Conservation (phyloP, 768 basidiomycete species). For the Wakefieldia striispora region DNA sequence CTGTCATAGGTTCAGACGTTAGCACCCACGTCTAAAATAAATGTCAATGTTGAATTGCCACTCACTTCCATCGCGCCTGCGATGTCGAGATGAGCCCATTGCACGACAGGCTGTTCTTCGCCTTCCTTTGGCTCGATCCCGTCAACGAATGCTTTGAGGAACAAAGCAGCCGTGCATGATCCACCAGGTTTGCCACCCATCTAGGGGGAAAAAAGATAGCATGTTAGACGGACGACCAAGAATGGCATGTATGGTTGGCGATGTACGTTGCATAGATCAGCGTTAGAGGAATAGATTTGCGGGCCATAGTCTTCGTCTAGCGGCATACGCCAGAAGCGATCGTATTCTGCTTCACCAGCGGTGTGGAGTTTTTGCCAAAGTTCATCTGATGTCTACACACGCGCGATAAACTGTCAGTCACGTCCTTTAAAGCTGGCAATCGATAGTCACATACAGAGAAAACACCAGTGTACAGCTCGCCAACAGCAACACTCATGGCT, state of each 20-base stretch:
- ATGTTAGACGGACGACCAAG: slow-evolving; percentile 1
- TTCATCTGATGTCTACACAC: slow-evolving; percentile 59
- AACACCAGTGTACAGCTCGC: slow-evolving; percentile 74
- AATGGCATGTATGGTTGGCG: not conserved
- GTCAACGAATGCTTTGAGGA: slow-evolving; percentile 80
- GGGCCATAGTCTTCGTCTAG: slow-evolving; percentile 77
- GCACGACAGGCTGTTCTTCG: slow-evolving; percentile 48
- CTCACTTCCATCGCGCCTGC: slow-evolving; percentile 73
- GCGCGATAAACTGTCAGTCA: not conserved
- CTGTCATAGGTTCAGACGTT: slow-evolving; percentile 23
- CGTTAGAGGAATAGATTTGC: slow-evolving; percentile 75
- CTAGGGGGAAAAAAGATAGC: slow-evolving; percentile 36
- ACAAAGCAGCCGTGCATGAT: slow-evolving; percentile 78
- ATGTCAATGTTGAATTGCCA: slow-evolving; percentile 12
- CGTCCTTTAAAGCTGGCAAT: not conserved
- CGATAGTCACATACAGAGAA: slow-evolving; percentile 54
- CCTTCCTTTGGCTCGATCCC: slow-evolving; percentile 66
- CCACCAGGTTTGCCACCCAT: slow-evolving; percentile 73
- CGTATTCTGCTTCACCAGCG: slow-evolving; percentile 73
- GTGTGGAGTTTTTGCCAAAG: slow-evolving; percentile 69
- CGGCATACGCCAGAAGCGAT: slow-evolving; percentile 90
- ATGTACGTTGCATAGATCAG: slow-evolving; percentile 68
- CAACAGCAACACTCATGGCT: slow-evolving; percentile 70
- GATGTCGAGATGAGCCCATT: slow-evolving; percentile 90
- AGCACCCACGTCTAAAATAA: not conserved